A percentile compares a stretch with the other conserved stretches of the same genome.
These are phyloP conservation scores for Sanguinoderma infundibulare DNA, from an alignment of 1,284 basidiomycete genomes.

Conservation along the genomic window DNA sequence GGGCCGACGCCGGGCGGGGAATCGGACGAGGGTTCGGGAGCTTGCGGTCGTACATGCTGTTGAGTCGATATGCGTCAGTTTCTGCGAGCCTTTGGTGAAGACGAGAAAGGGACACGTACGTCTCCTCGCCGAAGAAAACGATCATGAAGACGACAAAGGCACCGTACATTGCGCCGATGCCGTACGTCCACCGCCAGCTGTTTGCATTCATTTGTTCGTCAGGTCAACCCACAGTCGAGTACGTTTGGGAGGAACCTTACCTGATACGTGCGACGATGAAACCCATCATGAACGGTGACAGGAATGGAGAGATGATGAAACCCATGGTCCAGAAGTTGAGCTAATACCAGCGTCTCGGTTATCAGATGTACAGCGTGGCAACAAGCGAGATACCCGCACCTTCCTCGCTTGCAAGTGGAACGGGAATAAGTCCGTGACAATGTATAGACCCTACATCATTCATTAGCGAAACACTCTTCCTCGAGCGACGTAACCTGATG, in stretches of 20 bases:
- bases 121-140: conserved; percentile 64
- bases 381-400: conserved; percentile 35
- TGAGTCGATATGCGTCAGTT: not conserved
- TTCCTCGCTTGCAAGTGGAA: conserved; percentile 79
- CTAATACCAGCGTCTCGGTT: conserved; percentile 32
- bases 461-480: not conserved
- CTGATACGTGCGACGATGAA: conserved; percentile 65
- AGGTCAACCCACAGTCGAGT: not conserved
- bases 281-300: conserved; percentile 72
- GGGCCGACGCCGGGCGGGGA: conserved; percentile 44
- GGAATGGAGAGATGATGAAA: conserved; percentile 67
- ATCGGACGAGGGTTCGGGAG: conserved; percentile 48
- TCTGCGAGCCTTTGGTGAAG: not conserved
- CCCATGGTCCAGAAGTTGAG: conserved; percentile 77
- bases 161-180: conserved; percentile 65
- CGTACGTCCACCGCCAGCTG: conserved; percentile 77
- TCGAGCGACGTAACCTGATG: not conserved
- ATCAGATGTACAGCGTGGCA: too few species aligned
- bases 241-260: conserved; percentile 31
- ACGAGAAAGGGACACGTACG: conserved; percentile 41
- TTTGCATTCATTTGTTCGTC: not conserved
- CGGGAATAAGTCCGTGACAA: conserved; percentile 75
- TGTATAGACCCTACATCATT: conserved; percentile 59
- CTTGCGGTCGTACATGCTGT: conserved; percentile 71
- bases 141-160: conserved; percentile 61